phyloP scores from a whole-genome alignment of 2,329 filamentous ascomycete species.

The Pezizomycotina sp. region DNA sequence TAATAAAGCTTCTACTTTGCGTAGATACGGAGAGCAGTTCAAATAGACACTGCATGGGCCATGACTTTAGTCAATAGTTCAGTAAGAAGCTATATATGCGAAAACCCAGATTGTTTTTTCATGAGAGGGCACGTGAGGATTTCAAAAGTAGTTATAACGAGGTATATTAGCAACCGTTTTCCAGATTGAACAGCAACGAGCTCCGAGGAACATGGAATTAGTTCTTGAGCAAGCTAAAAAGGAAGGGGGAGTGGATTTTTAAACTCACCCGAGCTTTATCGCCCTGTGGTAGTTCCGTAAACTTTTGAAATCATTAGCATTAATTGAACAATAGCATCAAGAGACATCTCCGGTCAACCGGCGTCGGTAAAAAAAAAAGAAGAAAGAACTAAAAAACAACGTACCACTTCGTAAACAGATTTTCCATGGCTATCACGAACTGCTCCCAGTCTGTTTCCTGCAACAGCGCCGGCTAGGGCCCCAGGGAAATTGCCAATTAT shows the following conservation, averaged over 20 bases:
- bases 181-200: slow-evolving; percentile 23
- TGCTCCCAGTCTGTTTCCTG: slow-evolving; percentile 79
- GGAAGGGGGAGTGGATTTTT: neutral
- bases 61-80: slow-evolving; percentile 24
- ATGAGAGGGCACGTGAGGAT: no score
- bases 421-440: slow-evolving; percentile 82
- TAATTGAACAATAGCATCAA: slow-evolving; percentile 5
- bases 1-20: neutral
- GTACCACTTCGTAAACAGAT: slow-evolving; percentile 89
- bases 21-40: neutral
- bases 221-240: slow-evolving; percentile 4
- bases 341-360: slow-evolving; percentile 30
- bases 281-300: slow-evolving; percentile 61
- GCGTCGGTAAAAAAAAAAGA: no score
- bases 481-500: slow-evolving; percentile 89
- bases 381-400: no score
- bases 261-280: slow-evolving; percentile 55
- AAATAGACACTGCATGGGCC: slow-evolving; percentile 21
- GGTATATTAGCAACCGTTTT: no score
- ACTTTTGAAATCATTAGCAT: no score
- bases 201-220: slow-evolving; percentile 2
- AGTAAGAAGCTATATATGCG: no score
- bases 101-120: no score
- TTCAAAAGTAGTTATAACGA: no score
- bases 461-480: slow-evolving; percentile 71